Base-by-base conservation (phyloP, 305 asterid species). In the Galium porrigens region DNA sequence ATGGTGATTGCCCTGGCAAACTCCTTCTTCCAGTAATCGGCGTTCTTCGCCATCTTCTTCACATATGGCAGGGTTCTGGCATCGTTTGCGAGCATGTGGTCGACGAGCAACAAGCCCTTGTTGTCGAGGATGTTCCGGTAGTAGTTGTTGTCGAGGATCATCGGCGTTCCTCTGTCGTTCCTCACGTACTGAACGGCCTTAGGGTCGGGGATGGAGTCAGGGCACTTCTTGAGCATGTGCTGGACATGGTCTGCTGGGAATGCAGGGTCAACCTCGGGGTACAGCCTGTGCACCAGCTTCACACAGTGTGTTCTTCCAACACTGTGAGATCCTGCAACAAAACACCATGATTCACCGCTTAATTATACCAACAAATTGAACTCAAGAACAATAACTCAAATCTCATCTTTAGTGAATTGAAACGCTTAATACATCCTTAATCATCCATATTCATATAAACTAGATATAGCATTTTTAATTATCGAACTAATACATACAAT, bases 151-250 rank as follows among this genome's bases (percentile, higher is more conserved):
- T 91, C 98, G 34, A 91, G 92, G 41, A 75, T 79, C 98, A 91
- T 91, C 3, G 98, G 98, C 0, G 98, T 91, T 68, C 98, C 98
- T 8, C 96, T 82, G 68, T 91, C 98, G 61, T 91, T 91, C 69
- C 96, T 82, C 76, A 91, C 98, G 75, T 91, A 88, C 73, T 91
- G 96, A 58, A 91, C 96, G 1, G 96, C 98, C 86, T 89, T 91
- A 5, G 98, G 98, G 73, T 91, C 98, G 3, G 98, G 98, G 51
- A 91, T 89, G 5, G 98, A 49, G 53, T 91, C 96, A 3, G 96
- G 95, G 76, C 96, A 91, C 82, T 91, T 88, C 85, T 85, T 77
- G 64, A 91, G 89, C 95, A 91, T 91, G 82, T 91, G 98, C 74
- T 83, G 80, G 1, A 91, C 94, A 33, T 91, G 98, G 65, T 33